These are phyloP conservation scores for Sabuloglossum arenarium DNA, from an alignment of 495 filamentous ascomycete genomes.

Conservation along the genomic window DNA sequence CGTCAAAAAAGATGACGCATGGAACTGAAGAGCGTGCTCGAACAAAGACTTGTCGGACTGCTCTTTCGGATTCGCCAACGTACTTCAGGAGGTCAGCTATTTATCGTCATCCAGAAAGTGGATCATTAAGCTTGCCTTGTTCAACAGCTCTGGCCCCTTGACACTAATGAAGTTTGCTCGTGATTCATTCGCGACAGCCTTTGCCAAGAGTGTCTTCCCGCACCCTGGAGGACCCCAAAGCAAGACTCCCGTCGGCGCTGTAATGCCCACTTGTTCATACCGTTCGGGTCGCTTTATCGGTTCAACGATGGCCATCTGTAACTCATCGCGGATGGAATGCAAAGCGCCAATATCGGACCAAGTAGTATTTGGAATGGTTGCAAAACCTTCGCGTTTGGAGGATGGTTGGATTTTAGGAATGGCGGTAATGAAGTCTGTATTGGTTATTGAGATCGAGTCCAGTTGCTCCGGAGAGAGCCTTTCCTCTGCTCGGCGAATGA, in stretches of 20 bases:
- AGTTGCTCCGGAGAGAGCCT: conserved; percentile 19
- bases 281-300: conserved; percentile 73
- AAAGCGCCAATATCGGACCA: conserved; percentile 89
- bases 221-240: conserved; percentile 96
- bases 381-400: conserved; percentile 88
- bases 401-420: conserved; percentile 79
- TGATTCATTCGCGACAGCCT: conserved; percentile 88
- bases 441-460: conserved; percentile 25
- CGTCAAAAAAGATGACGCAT: conserved; percentile 95
- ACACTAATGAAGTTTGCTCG: conserved; percentile 96
- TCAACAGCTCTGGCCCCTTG: conserved; percentile 83
- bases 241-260: conserved; percentile 72
- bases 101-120: not conserved
- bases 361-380: conserved; percentile 89
- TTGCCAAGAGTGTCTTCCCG: conserved; percentile 90
- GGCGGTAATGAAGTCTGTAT: conserved; percentile 52
- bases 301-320: conserved; percentile 74
- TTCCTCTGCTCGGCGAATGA: conserved; percentile 32
- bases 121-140: conserved; percentile 30
- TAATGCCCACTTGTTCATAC: conserved; percentile 65
- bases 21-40: conserved; percentile 72
- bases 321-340: conserved; percentile 52
- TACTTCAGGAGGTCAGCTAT: conserved; percentile 24
- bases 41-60: conserved; percentile 80
- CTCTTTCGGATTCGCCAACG: conserved; percentile 84